Evolutionary conservation across 805 yeast genomes (phyloP), one percentile per base, ranked within the genome.

Genomic region (Myxozyma kluyveri): DNA sequence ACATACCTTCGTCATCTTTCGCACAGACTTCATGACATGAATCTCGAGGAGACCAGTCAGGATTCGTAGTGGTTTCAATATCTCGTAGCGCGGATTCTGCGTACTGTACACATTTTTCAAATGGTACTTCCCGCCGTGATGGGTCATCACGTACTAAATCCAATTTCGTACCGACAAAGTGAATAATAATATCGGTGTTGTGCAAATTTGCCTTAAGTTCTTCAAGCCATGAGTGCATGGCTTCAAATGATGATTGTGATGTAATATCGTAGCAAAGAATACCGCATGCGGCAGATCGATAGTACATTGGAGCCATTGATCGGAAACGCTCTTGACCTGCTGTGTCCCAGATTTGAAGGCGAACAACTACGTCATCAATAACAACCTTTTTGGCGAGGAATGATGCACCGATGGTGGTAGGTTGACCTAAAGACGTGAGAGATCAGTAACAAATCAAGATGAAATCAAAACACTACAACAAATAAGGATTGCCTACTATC

Each of bases 271-370:
- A 67, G 55, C 70, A 67, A 29, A 67, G 59, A 31, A 67, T 67
- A 35, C 70, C 70, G 47, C 70, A 67, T n/a, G 63, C 61, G 12
- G 70, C 70, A 12, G 67, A 62, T 27, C 70, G 81, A 71, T 67
- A 67, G 54, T 67, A 67, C 66, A 67, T 67, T n/a, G 70, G 70
- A 1, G 70, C 90, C 72, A 89, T 89, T 38, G 96, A 88, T 73
- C 96, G 81, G 74, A 89, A 89, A 66, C 96, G 78, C 69, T 89
- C 96, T 73, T 89, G 96, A n/a, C 96, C 96, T 0, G 96, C 96
- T 37, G 96, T 89, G 69, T 89, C 96, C 96, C 96, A 82, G 7
- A 82, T 75, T 65, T 82, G 88, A 35, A 82, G 68, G 37, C 70
- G 58, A 29, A 67, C 67, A 22, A 61, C 60, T 41, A 58, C 63